Conservation (phyloP, 2,329 filamentous ascomycete species). For the Alternaria atra region DNA sequence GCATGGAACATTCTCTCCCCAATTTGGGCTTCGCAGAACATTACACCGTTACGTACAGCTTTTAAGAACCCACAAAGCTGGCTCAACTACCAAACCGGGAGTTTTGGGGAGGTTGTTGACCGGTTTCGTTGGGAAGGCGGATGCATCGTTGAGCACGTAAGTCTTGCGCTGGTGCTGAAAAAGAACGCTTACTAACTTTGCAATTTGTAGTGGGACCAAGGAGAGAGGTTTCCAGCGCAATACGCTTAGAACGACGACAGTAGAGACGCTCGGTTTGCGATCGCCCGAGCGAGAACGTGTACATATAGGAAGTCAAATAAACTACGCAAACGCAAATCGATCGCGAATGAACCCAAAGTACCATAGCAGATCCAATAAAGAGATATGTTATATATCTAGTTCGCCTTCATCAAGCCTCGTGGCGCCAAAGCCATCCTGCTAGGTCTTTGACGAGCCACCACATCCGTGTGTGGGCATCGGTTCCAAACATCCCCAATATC, state of each 20-base stretch:
- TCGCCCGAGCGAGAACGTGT: neutral
- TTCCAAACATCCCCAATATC: neutral
- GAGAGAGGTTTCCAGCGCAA: slow-evolving; percentile 28
- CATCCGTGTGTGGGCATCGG: neutral
- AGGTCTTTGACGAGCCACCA: neutral
- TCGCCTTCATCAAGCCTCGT: neutral
- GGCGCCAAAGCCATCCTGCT: neutral
- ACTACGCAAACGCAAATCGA: neutral
- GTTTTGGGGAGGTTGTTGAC: slow-evolving; percentile 40
- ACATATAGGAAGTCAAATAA: neutral
- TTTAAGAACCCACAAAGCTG: slow-evolving; percentile 36
- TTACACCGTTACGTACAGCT: slow-evolving; percentile 33
- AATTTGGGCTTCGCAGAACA: slow-evolving; percentile 32
- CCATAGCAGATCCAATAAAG: neutral
- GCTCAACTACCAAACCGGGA: slow-evolving; percentile 33
- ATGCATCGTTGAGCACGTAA: slow-evolving; percentile 46
- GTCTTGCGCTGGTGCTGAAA: slow-evolving; percentile 9
- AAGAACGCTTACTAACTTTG: neutral
- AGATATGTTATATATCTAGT: neutral
- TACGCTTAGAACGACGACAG: neutral
- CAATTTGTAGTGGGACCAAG: slow-evolving; percentile 36
- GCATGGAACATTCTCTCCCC: slow-evolving; percentile 39
- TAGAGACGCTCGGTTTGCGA: neutral
- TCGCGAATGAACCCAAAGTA: neutral
- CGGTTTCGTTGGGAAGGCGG: slow-evolving; percentile 43